A percentile compares a stretch with the other conserved stretches of the same genome.
phyloP scores from a whole-genome alignment of 805 yeast genomes.

The Candida railenensis region DNA sequence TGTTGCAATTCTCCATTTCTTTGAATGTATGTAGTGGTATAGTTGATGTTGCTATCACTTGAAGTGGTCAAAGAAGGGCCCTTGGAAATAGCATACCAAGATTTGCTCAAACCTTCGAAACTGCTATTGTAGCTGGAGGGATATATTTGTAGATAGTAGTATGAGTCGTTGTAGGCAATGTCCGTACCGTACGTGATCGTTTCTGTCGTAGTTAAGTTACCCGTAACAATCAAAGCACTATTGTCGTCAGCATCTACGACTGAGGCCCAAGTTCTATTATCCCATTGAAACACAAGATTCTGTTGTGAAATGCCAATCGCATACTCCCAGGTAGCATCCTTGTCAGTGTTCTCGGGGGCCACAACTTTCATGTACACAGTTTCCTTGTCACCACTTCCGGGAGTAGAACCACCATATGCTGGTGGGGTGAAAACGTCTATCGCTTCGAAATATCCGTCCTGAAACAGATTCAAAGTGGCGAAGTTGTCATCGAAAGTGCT shows the following conservation, averaged over 20 bases:
- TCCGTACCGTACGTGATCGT: neutral
- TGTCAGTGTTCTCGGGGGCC: slow-evolving; percentile 40
- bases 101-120: slow-evolving; percentile 42
- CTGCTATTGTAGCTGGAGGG: slow-evolving; percentile 35
- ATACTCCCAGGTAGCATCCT: slow-evolving; percentile 52
- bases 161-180: slow-evolving; percentile 19
- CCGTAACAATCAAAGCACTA: slow-evolving; percentile 66
- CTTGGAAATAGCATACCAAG: slow-evolving; percentile 70
- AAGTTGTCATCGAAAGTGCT: neutral
- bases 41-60: slow-evolving; percentile 8
- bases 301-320: slow-evolving; percentile 65
- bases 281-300: slow-evolving; percentile 71
- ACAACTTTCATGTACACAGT: slow-evolving; percentile 37
- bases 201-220: slow-evolving; percentile 35
- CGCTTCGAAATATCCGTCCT: slow-evolving; percentile 39
- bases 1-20: slow-evolving; percentile 53
- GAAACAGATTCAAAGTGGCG: slow-evolving; percentile 22
- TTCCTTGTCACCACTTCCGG: slow-evolving; percentile 9
- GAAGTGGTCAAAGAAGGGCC: slow-evolving; percentile 42
- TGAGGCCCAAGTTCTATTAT: slow-evolving; percentile 50
- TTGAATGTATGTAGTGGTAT: slow-evolving; percentile 37
- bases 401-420: neutral
- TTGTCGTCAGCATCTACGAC: slow-evolving; percentile 70
- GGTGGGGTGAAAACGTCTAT: slow-evolving; percentile 25
- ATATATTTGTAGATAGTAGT: slow-evolving; percentile 48